A percentile compares a stretch with the other conserved stretches of the same genome.
Conservation (phyloP, 495 filamentous ascomycete species). For the Venustampulla echinocandica region DNA sequence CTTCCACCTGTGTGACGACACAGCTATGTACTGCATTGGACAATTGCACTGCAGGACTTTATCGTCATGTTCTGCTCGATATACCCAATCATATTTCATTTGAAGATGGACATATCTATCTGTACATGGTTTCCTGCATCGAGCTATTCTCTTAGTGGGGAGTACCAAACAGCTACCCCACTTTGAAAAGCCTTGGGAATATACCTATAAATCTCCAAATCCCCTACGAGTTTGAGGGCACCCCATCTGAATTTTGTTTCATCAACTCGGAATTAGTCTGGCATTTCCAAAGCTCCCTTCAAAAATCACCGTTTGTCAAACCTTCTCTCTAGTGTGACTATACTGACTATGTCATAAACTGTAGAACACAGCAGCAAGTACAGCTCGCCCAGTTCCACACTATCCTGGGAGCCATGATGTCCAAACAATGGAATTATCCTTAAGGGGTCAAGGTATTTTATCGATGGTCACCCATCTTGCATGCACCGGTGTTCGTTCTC, state of each 20-base stretch:
- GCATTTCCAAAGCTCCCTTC: not conserved
- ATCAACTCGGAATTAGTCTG: not conserved
- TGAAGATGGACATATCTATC: conserved; percentile 1
- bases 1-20: not conserved
- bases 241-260: not conserved
- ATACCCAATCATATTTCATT: conserved; percentile 8
- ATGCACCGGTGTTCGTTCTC: conserved; percentile 61
- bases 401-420: conserved; percentile 16
- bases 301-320: conserved; percentile 2
- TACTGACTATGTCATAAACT: not conserved
- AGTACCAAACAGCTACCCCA: conserved; percentile 10
- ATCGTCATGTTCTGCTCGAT: not conserved
- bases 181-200: not conserved
- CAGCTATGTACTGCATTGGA: conserved; percentile 1
- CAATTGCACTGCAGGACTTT: not conserved
- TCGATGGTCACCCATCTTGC: conserved; percentile 41
- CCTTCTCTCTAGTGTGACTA: not conserved
- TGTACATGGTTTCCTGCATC: conserved; percentile 9
- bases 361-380: conserved; percentile 10
- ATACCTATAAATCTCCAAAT: conserved; percentile 1
- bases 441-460: conserved; percentile 54
- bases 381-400: not conserved
- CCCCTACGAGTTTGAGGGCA: too few species aligned
- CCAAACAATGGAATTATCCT: conserved; percentile 23
- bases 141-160: conserved; percentile 9